phyloP scores from a whole-genome alignment of 805 yeast genomes.

The Candida endomychidarum region DNA sequence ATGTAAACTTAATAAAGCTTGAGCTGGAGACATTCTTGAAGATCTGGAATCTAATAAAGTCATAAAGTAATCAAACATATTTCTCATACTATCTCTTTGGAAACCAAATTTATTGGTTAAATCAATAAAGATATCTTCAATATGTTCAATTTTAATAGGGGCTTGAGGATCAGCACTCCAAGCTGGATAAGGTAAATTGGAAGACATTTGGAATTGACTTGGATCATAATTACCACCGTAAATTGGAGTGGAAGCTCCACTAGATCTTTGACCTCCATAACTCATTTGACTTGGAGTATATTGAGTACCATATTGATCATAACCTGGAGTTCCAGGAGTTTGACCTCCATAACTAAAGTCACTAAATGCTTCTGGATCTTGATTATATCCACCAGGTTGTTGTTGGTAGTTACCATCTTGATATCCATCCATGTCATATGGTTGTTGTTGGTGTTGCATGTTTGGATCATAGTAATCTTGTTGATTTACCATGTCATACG shows the following conservation, averaged over 20 bases:
- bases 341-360: conserved; percentile 62
- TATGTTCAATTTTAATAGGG: conserved; percentile 78
- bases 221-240: conserved; percentile 74
- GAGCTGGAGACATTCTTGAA: conserved; percentile 87
- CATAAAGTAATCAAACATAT: conserved; percentile 87
- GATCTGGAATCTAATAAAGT: conserved; percentile 78
- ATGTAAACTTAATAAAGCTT: conserved; percentile 77
- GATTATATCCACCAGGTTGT: conserved; percentile 32
- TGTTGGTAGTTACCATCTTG: conserved; percentile 46
- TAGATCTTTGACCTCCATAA: conserved; percentile 73
- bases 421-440: conserved; percentile 48
- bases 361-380: conserved; percentile 63
- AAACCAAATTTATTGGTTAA: conserved; percentile 82
- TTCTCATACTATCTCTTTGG: conserved; percentile 92
- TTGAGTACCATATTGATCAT: conserved; percentile 67
- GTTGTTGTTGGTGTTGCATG: conserved; percentile 50
- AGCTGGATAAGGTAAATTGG: conserved; percentile 96
- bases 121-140: conserved; percentile 84
- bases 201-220: conserved; percentile 62
- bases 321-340: conserved; percentile 60
- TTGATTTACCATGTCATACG: conserved; percentile 24
- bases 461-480: conserved; percentile 52
- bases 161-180: conserved; percentile 97
- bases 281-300: conserved; percentile 86
- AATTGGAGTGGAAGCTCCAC: conserved; percentile 94